Percentiles rank a stretch among this genome's conserved stretches.
These are phyloP conservation scores for Zasmidium citrigriseum DNA, from an alignment of 2,329 filamentous ascomycete genomes.

Conservation along the genomic window DNA sequence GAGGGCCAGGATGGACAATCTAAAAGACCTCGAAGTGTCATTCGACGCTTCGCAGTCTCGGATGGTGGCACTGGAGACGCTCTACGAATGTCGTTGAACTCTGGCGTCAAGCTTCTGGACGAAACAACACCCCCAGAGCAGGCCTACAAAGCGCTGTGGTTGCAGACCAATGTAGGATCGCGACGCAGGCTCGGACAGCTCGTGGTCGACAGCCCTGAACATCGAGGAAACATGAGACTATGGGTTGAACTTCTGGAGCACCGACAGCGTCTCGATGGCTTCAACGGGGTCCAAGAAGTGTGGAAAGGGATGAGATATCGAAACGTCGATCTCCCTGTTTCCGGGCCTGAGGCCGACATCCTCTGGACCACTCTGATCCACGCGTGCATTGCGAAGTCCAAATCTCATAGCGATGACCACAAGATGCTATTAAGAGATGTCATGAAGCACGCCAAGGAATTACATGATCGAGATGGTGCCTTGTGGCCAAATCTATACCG, in stretches of 20 bases:
- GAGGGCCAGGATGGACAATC: not conserved
- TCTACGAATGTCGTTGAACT: constrained; percentile 5
- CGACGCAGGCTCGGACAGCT: constrained; percentile 17
- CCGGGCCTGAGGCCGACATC: constrained; percentile 40
- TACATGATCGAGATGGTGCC: constrained; percentile 41
- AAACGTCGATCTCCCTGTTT: constrained; percentile 42
- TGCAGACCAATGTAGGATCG: constrained; percentile 33
- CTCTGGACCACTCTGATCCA: constrained; percentile 51
- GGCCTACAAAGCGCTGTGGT: constrained; percentile 26
- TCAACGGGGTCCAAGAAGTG: constrained; percentile 43
- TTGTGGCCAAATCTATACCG: constrained; percentile 45
- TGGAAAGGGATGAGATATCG: constrained; percentile 44
- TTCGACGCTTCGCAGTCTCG: not conserved
- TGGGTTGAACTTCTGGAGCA: constrained; percentile 47
- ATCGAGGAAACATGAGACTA: constrained; percentile 34
- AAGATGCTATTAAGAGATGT: constrained; percentile 38
- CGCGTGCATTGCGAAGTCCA: constrained; percentile 28
- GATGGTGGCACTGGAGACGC: not conserved
- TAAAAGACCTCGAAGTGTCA: too few species aligned
- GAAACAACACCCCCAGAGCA: not conserved
- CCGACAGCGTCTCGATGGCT: constrained; percentile 43
- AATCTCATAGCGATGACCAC: constrained; percentile 5
- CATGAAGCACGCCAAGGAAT: constrained; percentile 42
- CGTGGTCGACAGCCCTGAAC: constrained; percentile 35
- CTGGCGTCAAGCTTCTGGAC: constrained; percentile 10